Evolutionary conservation across 805 yeast genomes (phyloP).

Genomic region (Myxozyma kluyveri): DNA sequence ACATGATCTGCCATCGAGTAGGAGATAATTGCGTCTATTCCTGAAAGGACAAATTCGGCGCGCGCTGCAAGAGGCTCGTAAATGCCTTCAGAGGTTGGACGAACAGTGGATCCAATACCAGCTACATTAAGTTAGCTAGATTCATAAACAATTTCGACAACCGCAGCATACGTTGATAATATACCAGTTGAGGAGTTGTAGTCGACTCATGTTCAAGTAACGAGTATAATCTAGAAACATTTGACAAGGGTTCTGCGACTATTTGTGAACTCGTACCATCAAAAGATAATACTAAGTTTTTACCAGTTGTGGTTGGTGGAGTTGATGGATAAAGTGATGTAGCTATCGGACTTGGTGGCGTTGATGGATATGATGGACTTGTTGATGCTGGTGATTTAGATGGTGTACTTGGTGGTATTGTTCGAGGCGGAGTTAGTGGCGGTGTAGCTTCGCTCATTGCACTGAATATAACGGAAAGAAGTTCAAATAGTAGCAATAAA

Average conservation of each 20-base stretch:
- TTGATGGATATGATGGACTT: too few relatives aligned
- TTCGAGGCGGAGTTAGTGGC: too few relatives aligned
- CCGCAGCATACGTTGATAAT: constrained; percentile 20
- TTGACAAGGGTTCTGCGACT: constrained; percentile 15
- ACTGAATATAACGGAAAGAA: too few relatives aligned
- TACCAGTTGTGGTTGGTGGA: constrained; percentile 3
- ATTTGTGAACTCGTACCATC: constrained; percentile 25
- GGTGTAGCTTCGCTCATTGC: too few relatives aligned
- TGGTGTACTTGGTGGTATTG: too few relatives aligned
- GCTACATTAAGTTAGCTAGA: constrained; percentile 36
- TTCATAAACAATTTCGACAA: neutral
- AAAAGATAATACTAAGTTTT: constrained; percentile 17
- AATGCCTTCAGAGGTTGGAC: neutral
- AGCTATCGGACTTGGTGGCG: too few relatives aligned
- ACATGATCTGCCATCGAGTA: constrained; percentile 56
- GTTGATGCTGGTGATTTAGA: too few relatives aligned
- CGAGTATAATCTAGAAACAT: constrained; percentile 16
- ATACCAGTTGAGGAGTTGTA: constrained; percentile 5
- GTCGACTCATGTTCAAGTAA: constrained; percentile 7
- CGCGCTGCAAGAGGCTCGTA: neutral
- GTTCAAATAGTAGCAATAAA: too few relatives aligned
- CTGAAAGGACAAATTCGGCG: neutral
- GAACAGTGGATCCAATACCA: constrained; percentile 57
- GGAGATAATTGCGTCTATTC: constrained; percentile 50
- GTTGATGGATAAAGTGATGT: too few relatives aligned